A percentile compares a stretch with the other conserved stretches of the same genome.
Conservation (phyloP, 2,329 filamentous ascomycete genomes). For the Fusarium austroafricanum region DNA sequence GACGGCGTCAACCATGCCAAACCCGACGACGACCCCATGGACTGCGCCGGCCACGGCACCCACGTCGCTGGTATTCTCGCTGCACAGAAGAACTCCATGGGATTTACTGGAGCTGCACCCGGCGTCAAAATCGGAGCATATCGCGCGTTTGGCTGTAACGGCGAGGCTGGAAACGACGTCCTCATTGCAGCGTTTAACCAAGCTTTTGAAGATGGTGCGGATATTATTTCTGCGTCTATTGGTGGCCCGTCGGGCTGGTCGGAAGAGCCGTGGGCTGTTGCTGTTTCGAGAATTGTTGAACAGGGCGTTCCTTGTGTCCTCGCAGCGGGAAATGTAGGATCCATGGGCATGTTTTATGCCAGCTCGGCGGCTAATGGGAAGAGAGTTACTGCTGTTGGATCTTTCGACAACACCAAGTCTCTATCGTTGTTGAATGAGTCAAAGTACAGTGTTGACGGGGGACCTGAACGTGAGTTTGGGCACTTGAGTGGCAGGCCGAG, state of each 20-base stretch:
- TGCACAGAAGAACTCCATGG: slow-evolving; percentile 63
- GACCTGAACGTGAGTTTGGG: slow-evolving; percentile 53
- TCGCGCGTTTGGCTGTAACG: slow-evolving; percentile 67
- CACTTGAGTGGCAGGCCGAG: slow-evolving; percentile 56
- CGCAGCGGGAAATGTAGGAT: slow-evolving; percentile 64
- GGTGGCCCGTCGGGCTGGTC: slow-evolving; percentile 64
- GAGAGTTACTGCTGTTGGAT: slow-evolving; percentile 61
- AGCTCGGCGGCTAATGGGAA: slow-evolving; percentile 61
- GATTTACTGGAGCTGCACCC: slow-evolving; percentile 68
- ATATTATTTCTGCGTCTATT: slow-evolving; percentile 68
- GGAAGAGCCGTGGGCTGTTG: slow-evolving; percentile 62
- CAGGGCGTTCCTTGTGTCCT: slow-evolving; percentile 65
- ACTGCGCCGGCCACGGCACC: slow-evolving; percentile 69
- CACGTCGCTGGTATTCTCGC: slow-evolving; percentile 73
- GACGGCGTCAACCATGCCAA: slow-evolving; percentile 53
- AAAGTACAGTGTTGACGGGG: slow-evolving; percentile 55
- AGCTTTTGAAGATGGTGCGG: slow-evolving; percentile 69
- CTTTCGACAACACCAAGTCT: slow-evolving; percentile 60
- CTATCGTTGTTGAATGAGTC: slow-evolving; percentile 58
- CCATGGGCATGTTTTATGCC: slow-evolving; percentile 61
- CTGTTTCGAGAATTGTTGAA: slow-evolving; percentile 64
- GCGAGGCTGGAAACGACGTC: slow-evolving; percentile 64
- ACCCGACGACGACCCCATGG: slow-evolving; percentile 65
- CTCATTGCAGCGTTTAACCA: slow-evolving; percentile 69
- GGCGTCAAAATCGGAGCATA: slow-evolving; percentile 67